Evolutionary conservation across 1,284 basidiomycete genomes (phyloP), one percentile per base, ranked within the genome.

Genomic region (Papiliotrema flavescens): DNA sequence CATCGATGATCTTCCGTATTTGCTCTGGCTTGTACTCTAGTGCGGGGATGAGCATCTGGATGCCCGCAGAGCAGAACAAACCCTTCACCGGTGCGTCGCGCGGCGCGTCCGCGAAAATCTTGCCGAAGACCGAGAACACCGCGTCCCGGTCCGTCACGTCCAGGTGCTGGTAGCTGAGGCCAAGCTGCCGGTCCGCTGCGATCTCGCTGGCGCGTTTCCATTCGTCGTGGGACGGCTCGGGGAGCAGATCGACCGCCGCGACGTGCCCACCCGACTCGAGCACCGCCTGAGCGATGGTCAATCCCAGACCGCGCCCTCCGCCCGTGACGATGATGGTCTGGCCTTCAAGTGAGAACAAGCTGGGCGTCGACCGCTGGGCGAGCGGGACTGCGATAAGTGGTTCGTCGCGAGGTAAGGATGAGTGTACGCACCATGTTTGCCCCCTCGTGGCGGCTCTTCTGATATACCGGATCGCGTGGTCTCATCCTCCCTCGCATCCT

Each of bases 311-410:
- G 46, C 88, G 80, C 65, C 88, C 87, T 3, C 80, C 89, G 8
- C 87, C 88, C 0, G 87, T 87, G 35, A 90, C 83, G 55, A 90
- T 79, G 24, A 82, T 87, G n/a, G 88, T 87, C 23, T 86, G 83
- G 63, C 85, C 85, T n/a, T 77, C 78, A 35, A 90, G 80, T 9
- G 84, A 81, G 76, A 91, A 90, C 9, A 64, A 52, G 24, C 28
- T 32, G 5, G 28, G 28, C 5, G 28, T 32, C 28, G 28, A 32
- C 6, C 28, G 28, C 28, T 57, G 28, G 22, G 40, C 22, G 2
- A 51, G 39, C 5, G 45, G 17, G 17, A 51, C 47, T 3, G 50
- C 46, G 5, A 53, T 51, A 40, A 53, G 50, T 37, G 11, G 32
- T 47, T 7, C 9, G 13, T 5, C 47, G 26, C 6, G 7, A 6